Conservation (phyloP, 257 asterid species). For the Nicotiana paniculata region DNA sequence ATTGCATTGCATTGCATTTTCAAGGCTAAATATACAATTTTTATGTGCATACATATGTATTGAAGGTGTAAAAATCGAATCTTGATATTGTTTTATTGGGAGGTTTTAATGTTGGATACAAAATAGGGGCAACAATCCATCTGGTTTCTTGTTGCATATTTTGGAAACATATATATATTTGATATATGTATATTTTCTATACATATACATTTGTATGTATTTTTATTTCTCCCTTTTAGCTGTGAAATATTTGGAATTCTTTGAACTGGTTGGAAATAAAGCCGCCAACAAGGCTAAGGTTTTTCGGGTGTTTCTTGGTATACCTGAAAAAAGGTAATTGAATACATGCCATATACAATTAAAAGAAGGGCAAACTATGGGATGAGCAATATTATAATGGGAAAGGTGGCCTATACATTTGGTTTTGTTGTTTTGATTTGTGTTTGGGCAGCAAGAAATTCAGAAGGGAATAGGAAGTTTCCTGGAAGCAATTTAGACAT, state of each 20-base stretch:
- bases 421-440: conserved; percentile 49
- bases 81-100: conserved; percentile 34
- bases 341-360: conserved; percentile 32
- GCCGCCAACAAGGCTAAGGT: neutral
- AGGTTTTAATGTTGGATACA: conserved; percentile 30
- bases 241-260: conserved; percentile 10
- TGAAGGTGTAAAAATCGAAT: neutral
- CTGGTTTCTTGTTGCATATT: neutral
- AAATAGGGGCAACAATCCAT: conserved; percentile 15
- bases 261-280: neutral
- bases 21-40: neutral
- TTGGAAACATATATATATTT: neutral
- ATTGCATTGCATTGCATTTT: neutral
- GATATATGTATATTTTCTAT: neutral
- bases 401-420: conserved; percentile 30
- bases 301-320: neutral
- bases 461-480: conserved; percentile 50
- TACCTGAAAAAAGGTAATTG: neutral
- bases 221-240: neutral
- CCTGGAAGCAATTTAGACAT: conserved; percentile 22
- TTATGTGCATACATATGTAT: conserved; percentile 3
- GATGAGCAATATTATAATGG: conserved; percentile 30
- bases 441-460: conserved; percentile 39
- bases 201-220: neutral
- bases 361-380: conserved; percentile 21